Percentiles rank a stretch among this genome's conserved stretches.
phyloP scores from a whole-genome alignment of 345 rosid species.

The Heritiera littoralis region DNA sequence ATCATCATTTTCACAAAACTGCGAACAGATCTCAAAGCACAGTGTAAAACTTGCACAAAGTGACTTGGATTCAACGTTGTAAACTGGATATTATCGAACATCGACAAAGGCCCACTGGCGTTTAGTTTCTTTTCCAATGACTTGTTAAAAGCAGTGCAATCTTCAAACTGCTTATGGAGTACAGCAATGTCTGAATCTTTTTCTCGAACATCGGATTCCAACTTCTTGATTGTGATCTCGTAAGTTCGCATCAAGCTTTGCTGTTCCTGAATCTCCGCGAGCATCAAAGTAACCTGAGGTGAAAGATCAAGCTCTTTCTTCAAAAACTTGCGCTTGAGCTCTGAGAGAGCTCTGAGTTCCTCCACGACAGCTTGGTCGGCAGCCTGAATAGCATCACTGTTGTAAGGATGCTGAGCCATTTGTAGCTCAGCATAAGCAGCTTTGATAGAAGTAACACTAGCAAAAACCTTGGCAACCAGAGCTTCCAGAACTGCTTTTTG shows the following conservation, averaged over 20 bases:
- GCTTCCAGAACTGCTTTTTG: slow-evolving; percentile 66
- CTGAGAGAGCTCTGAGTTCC: slow-evolving; percentile 70
- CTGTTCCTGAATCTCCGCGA: slow-evolving; percentile 95
- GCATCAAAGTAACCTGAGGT: slow-evolving; percentile 82
- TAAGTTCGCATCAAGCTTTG: slow-evolving; percentile 88
- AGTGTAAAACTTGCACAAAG: slow-evolving; percentile 60
- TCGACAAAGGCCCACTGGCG: slow-evolving; percentile 59
- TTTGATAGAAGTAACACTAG: slow-evolving; percentile 73
- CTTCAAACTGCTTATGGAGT: slow-evolving; percentile 42
- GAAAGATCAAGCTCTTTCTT: slow-evolving; percentile 75
- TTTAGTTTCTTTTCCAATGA: slow-evolving; percentile 64
- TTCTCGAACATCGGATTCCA: slow-evolving; percentile 49
- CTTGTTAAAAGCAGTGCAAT: slow-evolving; percentile 40
- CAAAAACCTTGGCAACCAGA: slow-evolving; percentile 74
- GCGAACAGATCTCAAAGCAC: slow-evolving; percentile 53
- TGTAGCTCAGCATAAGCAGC: slow-evolving; percentile 96
- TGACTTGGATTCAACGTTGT: slow-evolving; percentile 44
- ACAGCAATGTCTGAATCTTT: slow-evolving; percentile 45
- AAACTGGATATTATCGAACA: slow-evolving; percentile 51
- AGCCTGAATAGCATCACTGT: slow-evolving; percentile 66
- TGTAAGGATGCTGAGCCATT: slow-evolving; percentile 86
- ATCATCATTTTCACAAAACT: slow-evolving; percentile 67
- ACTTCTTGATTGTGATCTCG: slow-evolving; percentile 73
- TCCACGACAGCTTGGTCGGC: slow-evolving; percentile 88
- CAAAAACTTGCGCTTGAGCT: slow-evolving; percentile 64